phyloP scores from a whole-genome alignment of 208 protist genomes.

The Eutreptiella sp. region DNA sequence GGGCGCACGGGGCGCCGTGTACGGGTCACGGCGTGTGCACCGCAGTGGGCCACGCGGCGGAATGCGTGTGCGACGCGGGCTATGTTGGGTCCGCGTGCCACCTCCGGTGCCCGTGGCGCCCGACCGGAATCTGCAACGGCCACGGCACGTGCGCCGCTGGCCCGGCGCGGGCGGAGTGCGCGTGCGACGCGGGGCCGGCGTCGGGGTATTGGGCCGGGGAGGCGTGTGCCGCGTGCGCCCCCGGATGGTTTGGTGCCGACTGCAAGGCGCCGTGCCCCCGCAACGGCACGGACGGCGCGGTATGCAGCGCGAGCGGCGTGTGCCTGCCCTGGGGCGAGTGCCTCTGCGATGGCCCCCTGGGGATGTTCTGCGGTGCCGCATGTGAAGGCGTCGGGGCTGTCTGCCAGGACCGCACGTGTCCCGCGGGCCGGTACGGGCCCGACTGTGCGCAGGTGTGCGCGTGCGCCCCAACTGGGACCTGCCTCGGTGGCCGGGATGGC shows the following conservation, averaged over 20 bases:
- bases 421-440: conserved; percentile 11
- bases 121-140: not conserved
- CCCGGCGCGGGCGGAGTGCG: not conserved
- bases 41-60: no score
- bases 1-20: no score
- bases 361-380: no score
- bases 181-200: not conserved
- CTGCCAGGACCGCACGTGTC: no score
- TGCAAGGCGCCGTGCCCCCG: conserved; percentile 21
- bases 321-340: no score
- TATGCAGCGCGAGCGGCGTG: no score
- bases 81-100: conserved; percentile 10
- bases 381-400: no score
- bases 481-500: conserved; percentile 4
- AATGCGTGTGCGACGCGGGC: conserved; percentile 12
- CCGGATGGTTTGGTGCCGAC: conserved; percentile 26
- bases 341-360: no score
- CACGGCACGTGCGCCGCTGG: not conserved
- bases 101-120: conserved; percentile 2
- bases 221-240: conserved; percentile 7
- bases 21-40: no score
- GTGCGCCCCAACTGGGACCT: conserved; percentile 19
- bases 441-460: no score
- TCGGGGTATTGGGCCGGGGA: not conserved
- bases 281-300: no score